A percentile compares a stretch with the other conserved stretches of the same genome.
phyloP scores from a whole-genome alignment of 176 grass and related monocot species.

The Carex parvula region DNA sequence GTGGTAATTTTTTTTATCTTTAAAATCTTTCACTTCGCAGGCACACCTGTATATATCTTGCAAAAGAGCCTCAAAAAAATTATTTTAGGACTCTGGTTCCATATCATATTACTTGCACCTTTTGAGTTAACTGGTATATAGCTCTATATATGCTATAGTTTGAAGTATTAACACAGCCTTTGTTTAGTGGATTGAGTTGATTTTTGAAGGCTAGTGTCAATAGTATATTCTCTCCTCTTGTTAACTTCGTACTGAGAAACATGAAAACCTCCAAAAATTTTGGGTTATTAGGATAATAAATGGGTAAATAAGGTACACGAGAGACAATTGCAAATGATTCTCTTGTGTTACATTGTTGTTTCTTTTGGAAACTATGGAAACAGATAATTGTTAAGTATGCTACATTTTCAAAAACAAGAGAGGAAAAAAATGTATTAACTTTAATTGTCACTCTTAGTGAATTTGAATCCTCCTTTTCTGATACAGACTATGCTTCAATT shows the following conservation, averaged over 20 bases:
- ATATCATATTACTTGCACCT: background rate
- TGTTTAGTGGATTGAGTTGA: background rate
- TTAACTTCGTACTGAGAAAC: background rate
- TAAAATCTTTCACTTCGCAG: background rate
- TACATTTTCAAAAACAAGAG: background rate
- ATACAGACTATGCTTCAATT: slow-evolving; percentile 87
- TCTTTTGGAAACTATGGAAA: background rate
- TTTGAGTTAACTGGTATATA: background rate
- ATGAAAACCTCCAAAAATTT: background rate
- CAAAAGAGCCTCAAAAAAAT: background rate
- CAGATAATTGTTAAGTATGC: background rate
- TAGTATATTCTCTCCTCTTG: background rate
- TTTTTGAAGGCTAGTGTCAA: background rate
- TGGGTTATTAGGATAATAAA: background rate
- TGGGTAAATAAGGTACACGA: background rate
- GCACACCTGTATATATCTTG: background rate
- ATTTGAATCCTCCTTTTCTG: slow-evolving; percentile 26
- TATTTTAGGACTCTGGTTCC: background rate
- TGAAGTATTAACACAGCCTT: background rate
- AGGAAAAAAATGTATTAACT: background rate
- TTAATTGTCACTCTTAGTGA: background rate
- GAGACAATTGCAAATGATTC: background rate
- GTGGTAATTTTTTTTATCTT: slow-evolving; percentile 41
- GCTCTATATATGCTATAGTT: background rate
- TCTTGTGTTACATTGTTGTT: slow-evolving; percentile 25